phyloP scores from a whole-genome alignment of 345 rosid genomes.

The Eucalyptus marginata region DNA sequence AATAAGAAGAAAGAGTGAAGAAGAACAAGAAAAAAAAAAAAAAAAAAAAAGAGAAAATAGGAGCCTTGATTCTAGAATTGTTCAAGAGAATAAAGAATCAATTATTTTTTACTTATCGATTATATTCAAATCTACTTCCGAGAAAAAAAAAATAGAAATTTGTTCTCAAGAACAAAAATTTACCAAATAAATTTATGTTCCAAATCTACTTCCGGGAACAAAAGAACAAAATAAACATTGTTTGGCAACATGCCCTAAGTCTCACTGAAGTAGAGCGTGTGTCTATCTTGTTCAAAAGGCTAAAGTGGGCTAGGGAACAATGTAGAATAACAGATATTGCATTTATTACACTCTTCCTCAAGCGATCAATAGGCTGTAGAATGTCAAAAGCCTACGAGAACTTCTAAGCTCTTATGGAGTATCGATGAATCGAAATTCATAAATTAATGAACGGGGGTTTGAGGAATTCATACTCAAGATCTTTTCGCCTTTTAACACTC shows the following conservation, averaged over 20 bases:
- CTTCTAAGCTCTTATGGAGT: neutral
- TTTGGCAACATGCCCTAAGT: neutral
- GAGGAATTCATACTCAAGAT: neutral
- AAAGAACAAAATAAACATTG: no score
- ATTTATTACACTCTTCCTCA: neutral
- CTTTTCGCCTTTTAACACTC: neutral
- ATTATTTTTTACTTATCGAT: no score
- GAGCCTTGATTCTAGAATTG: no score
- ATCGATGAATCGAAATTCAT: neutral
- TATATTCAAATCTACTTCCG: no score
- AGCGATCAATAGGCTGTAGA: neutral
- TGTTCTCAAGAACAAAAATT: no score
- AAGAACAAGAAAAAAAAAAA: no score
- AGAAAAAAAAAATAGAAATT: no score
- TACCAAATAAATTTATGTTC: no score
- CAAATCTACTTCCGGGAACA: no score
- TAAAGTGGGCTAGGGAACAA: neutral
- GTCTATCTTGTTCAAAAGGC: neutral
- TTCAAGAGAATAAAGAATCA: no score
- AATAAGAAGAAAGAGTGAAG: no score
- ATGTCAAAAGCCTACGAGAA: neutral
- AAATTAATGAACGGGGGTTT: neutral
- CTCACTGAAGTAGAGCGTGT: neutral
- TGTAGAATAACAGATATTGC: neutral
- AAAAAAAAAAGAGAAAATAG: no score